phyloP scores from a whole-genome alignment of 495 filamentous ascomycete genomes.

The Xylaria nigripes region DNA sequence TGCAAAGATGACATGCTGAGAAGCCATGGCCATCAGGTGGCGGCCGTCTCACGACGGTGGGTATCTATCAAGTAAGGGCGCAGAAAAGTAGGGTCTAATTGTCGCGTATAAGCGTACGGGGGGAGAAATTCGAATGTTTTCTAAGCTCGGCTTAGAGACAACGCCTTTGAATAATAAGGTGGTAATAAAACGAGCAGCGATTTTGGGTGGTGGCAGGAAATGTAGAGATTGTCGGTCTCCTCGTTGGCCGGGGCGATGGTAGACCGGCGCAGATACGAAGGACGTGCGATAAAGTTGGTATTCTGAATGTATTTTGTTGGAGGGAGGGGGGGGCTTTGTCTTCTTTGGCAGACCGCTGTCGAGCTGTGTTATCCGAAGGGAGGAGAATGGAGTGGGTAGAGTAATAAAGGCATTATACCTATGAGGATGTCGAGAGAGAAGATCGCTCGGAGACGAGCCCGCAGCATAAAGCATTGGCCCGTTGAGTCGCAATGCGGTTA shows the following conservation, averaged over 20 bases:
- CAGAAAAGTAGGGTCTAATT: background rate
- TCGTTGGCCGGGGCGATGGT: background rate
- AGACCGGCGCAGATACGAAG: background rate
- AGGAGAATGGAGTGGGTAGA: background rate
- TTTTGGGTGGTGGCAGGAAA: background rate
- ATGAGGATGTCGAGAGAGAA: conserved; percentile 3
- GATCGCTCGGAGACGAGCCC: conserved; percentile 8
- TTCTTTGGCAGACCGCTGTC: background rate
- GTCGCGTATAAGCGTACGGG: background rate
- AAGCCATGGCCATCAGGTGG: conserved; percentile 49
- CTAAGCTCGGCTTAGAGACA: background rate
- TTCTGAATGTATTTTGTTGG: background rate
- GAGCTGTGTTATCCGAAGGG: background rate
- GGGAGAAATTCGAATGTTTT: background rate
- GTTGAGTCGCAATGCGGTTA: background rate
- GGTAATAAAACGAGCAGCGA: background rate
- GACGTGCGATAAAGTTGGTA: background rate
- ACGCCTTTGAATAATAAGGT: background rate
- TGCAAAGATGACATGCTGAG: conserved; percentile 59
- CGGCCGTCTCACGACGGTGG: conserved; percentile 3
- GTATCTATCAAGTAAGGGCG: background rate
- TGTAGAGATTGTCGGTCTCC: background rate
- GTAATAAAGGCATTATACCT: background rate
- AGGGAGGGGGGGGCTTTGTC: background rate
- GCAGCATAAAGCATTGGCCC: background rate